Evolutionary conservation across 2,329 filamentous ascomycete genomes (phyloP), one percentile per base, ranked within the genome.

Genomic region (Colletotrichum truncatum): DNA sequence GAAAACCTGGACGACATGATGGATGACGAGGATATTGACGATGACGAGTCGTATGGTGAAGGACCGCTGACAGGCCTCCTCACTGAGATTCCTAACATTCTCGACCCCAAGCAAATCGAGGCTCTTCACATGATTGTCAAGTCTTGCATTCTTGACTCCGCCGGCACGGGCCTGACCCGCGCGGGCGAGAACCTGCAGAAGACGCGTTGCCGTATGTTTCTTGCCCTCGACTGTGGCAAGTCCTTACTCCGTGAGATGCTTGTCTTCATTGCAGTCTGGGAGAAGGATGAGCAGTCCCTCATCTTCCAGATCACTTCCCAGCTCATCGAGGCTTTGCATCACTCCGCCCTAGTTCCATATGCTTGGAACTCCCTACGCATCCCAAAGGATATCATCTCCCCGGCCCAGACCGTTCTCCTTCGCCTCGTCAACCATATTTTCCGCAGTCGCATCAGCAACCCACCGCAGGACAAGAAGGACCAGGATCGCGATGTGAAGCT

Each of bases 221-320:
- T 98, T 41, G 94, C 94, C 0, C 88, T 97, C 66, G 94, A 97
- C 73, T 97, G 93, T 67, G 95, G 95, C 3, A 90, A 94, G 70
- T 97, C 97, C 73, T 83, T 98, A 4, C 83, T 98, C 1, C 87
- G 95, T 60, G 95, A 98, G 76, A 87, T 98, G 73, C 84, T 98
- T 43, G 97, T 98, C 64, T 98, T 98, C 76, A 97, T 98, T 68
- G 95, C 95, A 5, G 94, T 97, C 8, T 98, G 95, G 95, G 95
- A 98, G 74, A 90, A 98, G 72, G 91, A 93, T 39, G 94, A 98
- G 75, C 91, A 95, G 66, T 94, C 97, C 67, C 88, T 97, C 36
- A 97, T 98, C 73, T 98, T 97, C 82, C 95, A 97, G 76, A 93
- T 98, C 76, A 98, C 97, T 77, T 92, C 94, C 45, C 94, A 98